phyloP scores from a whole-genome alignment of 2,329 filamentous ascomycete genomes.

The Cladophialophora bantiana region DNA sequence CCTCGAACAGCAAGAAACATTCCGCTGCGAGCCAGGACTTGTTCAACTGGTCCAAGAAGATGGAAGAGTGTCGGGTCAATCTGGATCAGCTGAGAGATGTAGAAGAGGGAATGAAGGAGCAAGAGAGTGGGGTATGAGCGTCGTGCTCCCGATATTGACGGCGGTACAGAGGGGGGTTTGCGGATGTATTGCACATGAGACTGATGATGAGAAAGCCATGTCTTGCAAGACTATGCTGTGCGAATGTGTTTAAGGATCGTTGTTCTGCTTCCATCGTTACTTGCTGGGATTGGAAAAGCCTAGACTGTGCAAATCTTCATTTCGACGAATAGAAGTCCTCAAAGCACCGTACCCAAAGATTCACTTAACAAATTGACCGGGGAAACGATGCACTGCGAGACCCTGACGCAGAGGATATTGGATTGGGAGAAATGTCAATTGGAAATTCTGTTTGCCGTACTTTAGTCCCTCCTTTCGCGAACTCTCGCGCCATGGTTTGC shows the following conservation, averaged over 20 bases:
- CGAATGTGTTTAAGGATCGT: neutral
- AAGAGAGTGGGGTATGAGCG: conserved; percentile 20
- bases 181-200: neutral
- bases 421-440: neutral
- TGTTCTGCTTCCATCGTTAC: neutral
- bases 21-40: conserved; percentile 37
- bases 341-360: neutral
- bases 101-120: conserved; percentile 38
- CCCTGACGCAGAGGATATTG: neutral
- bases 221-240: neutral
- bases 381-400: neutral
- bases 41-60: conserved; percentile 40
- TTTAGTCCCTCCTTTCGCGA: neutral
- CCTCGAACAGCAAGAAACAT: conserved; percentile 40
- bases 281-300: neutral
- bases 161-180: neutral
- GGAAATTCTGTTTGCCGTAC: neutral
- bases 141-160: neutral
- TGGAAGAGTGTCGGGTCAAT: conserved; percentile 41
- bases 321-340: neutral
- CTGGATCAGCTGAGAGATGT: conserved; percentile 41
- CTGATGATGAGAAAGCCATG: neutral
- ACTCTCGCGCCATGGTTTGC: neutral
- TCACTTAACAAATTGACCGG: neutral
- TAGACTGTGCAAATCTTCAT: neutral